Evolutionary conservation across 116 monocot species (phyloP).

Genomic region (Papilionanthe hybrid): DNA sequence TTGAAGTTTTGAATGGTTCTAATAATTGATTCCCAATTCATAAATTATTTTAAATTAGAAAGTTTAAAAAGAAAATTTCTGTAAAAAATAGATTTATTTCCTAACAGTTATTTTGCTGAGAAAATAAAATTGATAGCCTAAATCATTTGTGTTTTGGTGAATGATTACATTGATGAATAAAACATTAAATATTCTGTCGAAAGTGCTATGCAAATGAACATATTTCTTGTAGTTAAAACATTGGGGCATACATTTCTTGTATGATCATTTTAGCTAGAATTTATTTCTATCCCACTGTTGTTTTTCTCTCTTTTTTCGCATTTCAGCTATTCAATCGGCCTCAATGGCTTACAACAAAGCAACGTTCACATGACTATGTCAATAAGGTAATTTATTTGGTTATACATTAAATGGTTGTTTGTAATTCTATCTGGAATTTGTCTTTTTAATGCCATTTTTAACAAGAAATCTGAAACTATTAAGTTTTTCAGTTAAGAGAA

Average conservation of each 20-base stretch:
- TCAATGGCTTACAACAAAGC: slow-evolving; percentile 77
- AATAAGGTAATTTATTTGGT: slow-evolving; percentile 43
- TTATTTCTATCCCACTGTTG: not conserved
- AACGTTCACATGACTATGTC: slow-evolving; percentile 60
- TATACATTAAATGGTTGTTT: not conserved
- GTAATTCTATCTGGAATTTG: not conserved
- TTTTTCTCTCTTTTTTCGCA: not conserved
- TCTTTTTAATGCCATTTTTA: not conserved
- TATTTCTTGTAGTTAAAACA: not conserved
- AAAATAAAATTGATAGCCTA: not conserved
- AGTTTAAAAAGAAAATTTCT: not conserved
- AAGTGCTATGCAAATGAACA: not conserved
- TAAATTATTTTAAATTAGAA: not conserved
- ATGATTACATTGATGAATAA: not conserved
- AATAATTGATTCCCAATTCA: not conserved
- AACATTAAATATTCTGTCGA: not conserved
- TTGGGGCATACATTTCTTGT: not conserved
- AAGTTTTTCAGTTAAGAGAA: slow-evolving; percentile 52
- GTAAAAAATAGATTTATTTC: not conserved
- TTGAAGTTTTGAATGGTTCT: not conserved
- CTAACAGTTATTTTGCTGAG: too few relatives aligned
- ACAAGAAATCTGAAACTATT: not conserved
- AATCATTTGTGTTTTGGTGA: not conserved
- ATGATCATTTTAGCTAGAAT: not conserved
- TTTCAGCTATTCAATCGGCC: slow-evolving; percentile 84